A percentile compares a stretch with the other conserved stretches of the same genome.
These are phyloP conservation scores for Epichloe typhina DNA, from an alignment of 2,329 filamentous ascomycete species.

Conservation along the genomic window DNA sequence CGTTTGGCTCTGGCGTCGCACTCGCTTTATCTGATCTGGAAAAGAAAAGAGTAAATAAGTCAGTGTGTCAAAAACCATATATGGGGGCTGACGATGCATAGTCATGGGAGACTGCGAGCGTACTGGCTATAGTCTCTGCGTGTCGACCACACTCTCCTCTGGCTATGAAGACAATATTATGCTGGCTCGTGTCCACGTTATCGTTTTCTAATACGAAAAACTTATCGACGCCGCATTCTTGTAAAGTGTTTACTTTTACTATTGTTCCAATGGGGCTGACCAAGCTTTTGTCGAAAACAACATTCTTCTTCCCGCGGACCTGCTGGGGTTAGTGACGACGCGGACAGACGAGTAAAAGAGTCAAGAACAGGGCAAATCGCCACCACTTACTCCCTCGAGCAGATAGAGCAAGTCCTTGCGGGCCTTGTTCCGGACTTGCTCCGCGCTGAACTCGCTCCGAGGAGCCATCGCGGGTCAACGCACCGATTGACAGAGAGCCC, in stretches of 20 bases:
- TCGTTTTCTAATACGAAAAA: slow-evolving; percentile 94
- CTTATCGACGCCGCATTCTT: slow-evolving; percentile 96
- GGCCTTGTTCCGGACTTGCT: slow-evolving; percentile 67
- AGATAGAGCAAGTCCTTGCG: slow-evolving; percentile 81
- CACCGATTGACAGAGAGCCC: not conserved
- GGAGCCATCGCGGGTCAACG: slow-evolving; percentile 53
- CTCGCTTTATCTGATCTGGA: slow-evolving; percentile 76
- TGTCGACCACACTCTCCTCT: slow-evolving; percentile 79
- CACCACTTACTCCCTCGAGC: slow-evolving; percentile 77
- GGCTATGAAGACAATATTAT: slow-evolving; percentile 88
- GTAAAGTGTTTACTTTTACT: slow-evolving; percentile 86
- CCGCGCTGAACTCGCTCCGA: slow-evolving; percentile 56
- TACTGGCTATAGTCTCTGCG: slow-evolving; percentile 80
- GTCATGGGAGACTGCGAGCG: slow-evolving; percentile 18
- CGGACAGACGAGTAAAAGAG: slow-evolving; percentile 6
- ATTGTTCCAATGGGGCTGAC: slow-evolving; percentile 83
- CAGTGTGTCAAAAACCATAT: slow-evolving; percentile 1
- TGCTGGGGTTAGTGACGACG: slow-evolving; percentile 25
- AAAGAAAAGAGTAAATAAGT: slow-evolving; percentile 19
- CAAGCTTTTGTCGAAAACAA: slow-evolving; percentile 82
- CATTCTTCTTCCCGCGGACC: slow-evolving; percentile 97
- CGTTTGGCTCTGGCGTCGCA: slow-evolving; percentile 75
- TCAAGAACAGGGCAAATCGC: slow-evolving; percentile 14
- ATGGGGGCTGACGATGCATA: not conserved
- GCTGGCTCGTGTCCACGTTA: slow-evolving; percentile 87